These are phyloP conservation scores for Sequoiadendron giganteum DNA, from an alignment of 75 land plant genomes.

Conservation along the genomic window DNA sequence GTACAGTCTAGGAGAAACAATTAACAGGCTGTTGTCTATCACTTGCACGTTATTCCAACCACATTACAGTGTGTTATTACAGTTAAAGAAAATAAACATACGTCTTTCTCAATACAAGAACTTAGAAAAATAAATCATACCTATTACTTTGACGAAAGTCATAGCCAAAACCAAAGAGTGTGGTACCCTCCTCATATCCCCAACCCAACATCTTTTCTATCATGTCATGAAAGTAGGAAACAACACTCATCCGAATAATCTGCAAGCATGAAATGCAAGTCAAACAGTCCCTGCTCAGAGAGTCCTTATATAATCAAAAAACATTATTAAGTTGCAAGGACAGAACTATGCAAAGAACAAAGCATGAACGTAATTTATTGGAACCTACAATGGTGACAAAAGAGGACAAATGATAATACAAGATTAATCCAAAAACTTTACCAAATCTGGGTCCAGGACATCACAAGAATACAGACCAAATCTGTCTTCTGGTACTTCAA, in stretches of 20 bases:
- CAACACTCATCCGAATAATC: conserved; percentile 29
- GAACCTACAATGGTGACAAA: neutral
- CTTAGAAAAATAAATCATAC: conserved; percentile 22
- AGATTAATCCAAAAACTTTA: conserved; percentile 16
- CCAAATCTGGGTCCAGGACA: conserved; percentile 92
- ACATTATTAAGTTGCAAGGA: neutral
- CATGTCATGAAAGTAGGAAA: conserved; percentile 94
- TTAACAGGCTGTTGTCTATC: neutral
- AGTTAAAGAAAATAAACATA: neutral
- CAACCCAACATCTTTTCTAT: conserved; percentile 78
- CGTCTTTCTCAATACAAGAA: neutral
- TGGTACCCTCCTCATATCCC: conserved; percentile 94
- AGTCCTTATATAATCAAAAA: conserved; percentile 3
- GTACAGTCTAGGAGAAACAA: neutral
- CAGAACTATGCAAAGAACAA: neutral
- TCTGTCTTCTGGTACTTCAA: conserved; percentile 91
- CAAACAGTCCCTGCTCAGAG: neutral
- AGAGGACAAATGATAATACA: neutral
- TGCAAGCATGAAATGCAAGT: conserved; percentile 6
- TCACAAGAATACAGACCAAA: conserved; percentile 94
- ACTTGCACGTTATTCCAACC: neutral
- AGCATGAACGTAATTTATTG: neutral
- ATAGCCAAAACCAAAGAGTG: conserved; percentile 98
- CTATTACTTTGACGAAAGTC: conserved; percentile 99
- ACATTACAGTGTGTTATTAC: neutral